Base-by-base conservation (phyloP, 257 asterid genomes). In the Thymus quinquecostatus region DNA sequence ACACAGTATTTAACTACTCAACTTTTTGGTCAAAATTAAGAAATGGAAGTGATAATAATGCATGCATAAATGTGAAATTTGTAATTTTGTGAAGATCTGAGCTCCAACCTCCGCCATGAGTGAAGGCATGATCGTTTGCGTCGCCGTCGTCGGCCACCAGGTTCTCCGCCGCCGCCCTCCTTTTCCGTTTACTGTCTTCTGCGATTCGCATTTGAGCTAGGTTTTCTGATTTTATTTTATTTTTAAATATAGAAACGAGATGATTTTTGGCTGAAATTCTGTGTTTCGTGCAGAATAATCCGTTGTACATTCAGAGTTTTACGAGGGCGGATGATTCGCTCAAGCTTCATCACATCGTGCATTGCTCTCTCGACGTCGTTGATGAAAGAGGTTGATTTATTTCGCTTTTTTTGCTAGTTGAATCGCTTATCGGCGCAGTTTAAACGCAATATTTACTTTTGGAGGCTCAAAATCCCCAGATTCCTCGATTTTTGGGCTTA, bases 61-160 rank as follows among this genome's bases (percentile, higher is more conserved):
- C 49, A 44, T 44, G 12, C 49, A 44, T 10, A 48, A 48, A 48
- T 48, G 4, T 12, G 14, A 7, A 48, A 5, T 43, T 43, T 43
- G 7, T 3, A 5, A 1, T 43, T 9, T 10, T 6, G 10, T 1
- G 40, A 57, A 64, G 68, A 50, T 54, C 68, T 0, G 41, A 55
- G 55, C 67, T 49, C 44, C 44, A 63, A 10, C 41, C 41, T 38
- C 41, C 7, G 7, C 41, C 76, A 63, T 27, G 10, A 51, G 43
- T 38, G 64, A 64, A 72, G 71, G 51, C 67, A 95, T 92, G 98
- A 89, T 92, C 81, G 97, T 95, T 76, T 92, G 97, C 82, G 84
- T 92, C 73, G 98, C 98, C 83, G 99, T 95, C 88, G 99, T 95
- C 67, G 98, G 99, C 86, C 98, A 95, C 92, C 96, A 95, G 97